Evolutionary conservation across 768 basidiomycete genomes (phyloP).

Genomic region (Thelephora aurantiotincta): DNA sequence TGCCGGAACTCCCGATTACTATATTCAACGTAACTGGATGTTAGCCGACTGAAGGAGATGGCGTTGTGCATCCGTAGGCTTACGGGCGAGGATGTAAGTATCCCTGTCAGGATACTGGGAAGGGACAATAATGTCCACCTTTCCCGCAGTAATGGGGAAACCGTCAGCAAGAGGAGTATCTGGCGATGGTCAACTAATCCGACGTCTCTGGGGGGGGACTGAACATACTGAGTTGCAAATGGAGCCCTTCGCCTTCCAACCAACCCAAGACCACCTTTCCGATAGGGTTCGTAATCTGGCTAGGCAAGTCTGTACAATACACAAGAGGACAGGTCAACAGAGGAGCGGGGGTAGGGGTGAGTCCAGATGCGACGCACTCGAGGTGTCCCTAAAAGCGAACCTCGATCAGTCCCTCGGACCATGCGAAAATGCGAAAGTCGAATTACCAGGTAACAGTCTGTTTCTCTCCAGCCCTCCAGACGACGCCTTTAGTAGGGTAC

Average conservation of each 20-base stretch:
- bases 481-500: constrained; percentile 15
- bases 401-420: not conserved
- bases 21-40: constrained; percentile 2
- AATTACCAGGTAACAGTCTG: constrained; percentile 33
- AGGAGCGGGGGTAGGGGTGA: not conserved
- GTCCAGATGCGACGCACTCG: not conserved
- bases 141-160: constrained; percentile 26
- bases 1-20: constrained; percentile 37
- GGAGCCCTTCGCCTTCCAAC: constrained; percentile 16
- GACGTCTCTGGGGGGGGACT: not conserved
- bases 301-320: no score
- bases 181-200: constrained; percentile 7
- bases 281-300: not conserved
- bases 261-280: constrained; percentile 34
- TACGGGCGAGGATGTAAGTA: constrained; percentile 35
- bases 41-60: not conserved
- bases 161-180: constrained; percentile 28
- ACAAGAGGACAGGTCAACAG: not conserved
- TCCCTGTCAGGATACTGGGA: constrained; percentile 16
- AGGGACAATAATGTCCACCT: constrained; percentile 26
- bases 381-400: not conserved
- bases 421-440: constrained; percentile 4
- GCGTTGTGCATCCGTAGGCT: constrained; percentile 4
- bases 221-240: constrained; percentile 32
- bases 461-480: constrained; percentile 24